Evolutionary conservation across 2,329 filamentous ascomycete species (phyloP).

Genomic region (Pestalotiopsis sp.): DNA sequence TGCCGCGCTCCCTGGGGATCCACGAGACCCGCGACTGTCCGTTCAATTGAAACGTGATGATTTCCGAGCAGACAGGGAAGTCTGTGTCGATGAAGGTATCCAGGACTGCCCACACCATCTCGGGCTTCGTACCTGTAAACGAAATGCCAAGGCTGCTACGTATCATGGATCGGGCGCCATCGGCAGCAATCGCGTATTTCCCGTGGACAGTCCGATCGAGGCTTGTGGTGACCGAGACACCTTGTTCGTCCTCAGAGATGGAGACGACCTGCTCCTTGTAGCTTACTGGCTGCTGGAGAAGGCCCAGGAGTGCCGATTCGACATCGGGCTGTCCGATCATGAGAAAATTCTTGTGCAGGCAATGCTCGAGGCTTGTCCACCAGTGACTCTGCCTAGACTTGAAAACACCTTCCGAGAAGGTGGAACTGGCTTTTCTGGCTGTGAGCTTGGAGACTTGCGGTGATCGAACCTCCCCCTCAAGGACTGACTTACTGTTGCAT

Average conservation of each 20-base stretch:
- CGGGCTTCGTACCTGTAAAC: constrained; percentile 50
- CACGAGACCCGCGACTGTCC: constrained; percentile 49
- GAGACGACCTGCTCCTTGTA: constrained; percentile 41
- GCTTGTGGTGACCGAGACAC: constrained; percentile 31
- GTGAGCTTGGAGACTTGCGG: background rate
- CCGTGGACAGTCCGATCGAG: constrained; percentile 35
- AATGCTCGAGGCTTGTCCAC: constrained; percentile 49
- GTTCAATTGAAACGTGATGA: constrained; percentile 49
- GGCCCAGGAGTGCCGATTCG: constrained; percentile 40
- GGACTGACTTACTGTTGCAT: constrained; percentile 46
- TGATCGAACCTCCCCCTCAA: background rate
- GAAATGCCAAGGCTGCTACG: constrained; percentile 41
- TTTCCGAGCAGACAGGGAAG: constrained; percentile 48
- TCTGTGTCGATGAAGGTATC: constrained; percentile 53
- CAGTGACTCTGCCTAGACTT: constrained; percentile 49
- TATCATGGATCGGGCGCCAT: constrained; percentile 53
- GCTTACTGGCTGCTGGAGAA: constrained; percentile 35
- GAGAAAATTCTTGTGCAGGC: constrained; percentile 49
- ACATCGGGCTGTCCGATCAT: constrained; percentile 54
- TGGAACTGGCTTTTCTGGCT: constrained; percentile 44
- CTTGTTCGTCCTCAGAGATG: constrained; percentile 29
- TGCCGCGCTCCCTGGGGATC: constrained; percentile 50
- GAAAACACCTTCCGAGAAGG: constrained; percentile 48
- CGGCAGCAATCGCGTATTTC: constrained; percentile 53
- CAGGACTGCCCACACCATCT: constrained; percentile 53